phyloP scores from a whole-genome alignment of 352 stramenopile genomes.

The Elongisporangium anandrum region DNA sequence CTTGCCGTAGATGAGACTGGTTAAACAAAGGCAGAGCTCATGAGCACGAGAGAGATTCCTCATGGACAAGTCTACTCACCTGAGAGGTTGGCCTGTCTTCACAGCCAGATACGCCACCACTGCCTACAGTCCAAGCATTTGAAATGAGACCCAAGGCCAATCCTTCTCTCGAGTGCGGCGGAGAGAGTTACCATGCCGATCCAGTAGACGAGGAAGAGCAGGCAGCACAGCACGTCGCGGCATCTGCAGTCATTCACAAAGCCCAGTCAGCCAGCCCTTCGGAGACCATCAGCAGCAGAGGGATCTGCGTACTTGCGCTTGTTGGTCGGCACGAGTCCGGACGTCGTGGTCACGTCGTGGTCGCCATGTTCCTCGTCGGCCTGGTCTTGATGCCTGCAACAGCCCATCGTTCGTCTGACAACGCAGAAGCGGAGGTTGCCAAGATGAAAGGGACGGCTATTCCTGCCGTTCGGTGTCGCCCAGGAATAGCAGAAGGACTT shows the following conservation, averaged over 20 bases:
- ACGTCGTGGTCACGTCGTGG: conserved; percentile 10
- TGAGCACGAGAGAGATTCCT: conserved; percentile 5
- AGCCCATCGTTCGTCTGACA: not conserved
- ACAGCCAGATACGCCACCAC: conserved; percentile 61
- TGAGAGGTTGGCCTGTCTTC: conserved; percentile 58
- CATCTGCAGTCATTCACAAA: conserved; percentile 29
- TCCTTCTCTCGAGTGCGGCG: too few species aligned
- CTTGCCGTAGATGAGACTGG: conserved; percentile 69
- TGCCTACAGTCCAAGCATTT: conserved; percentile 12
- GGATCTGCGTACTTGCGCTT: conserved; percentile 19
- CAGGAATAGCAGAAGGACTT: not conserved
- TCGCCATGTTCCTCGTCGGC: conserved; percentile 10
- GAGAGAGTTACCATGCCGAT: conserved; percentile 56
- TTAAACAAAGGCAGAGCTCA: not conserved
- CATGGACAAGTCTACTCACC: conserved; percentile 8
- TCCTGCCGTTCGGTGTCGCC: not conserved
- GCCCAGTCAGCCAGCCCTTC: not conserved
- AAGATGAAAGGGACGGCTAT: not conserved
- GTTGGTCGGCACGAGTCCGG: conserved; percentile 22
- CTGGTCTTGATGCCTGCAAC: conserved; percentile 7
- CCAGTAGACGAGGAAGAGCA: conserved; percentile 86
- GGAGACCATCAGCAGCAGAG: not conserved
- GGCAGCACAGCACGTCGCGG: conserved; percentile 73
- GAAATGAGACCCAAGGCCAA: not conserved
- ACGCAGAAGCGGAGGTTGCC: too few species aligned